A percentile compares a stretch with the other conserved stretches of the same genome.
Conservation (phyloP, 2,329 filamentous ascomycete genomes). For the Phoma herbarum region DNA sequence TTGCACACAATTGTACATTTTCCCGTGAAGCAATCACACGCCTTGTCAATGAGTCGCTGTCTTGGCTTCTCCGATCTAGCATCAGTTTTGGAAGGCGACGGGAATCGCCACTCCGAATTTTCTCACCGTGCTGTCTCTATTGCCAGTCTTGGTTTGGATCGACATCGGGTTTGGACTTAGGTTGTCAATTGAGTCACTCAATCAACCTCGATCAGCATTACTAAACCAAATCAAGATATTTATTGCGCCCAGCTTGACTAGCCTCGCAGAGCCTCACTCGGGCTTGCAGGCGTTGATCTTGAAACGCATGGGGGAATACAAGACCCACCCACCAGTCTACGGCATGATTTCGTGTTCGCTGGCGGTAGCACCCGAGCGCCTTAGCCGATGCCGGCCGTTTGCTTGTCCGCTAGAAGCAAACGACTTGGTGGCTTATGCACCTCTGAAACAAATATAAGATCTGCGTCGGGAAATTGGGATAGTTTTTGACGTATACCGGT, state of each 20-base stretch:
- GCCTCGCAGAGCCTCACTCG: conserved; percentile 7
- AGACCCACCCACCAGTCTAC: conserved; percentile 5
- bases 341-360: conserved; percentile 7
- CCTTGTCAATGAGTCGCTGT: not conserved
- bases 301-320: conserved; percentile 13
- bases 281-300: not conserved
- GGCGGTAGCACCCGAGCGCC: conserved; percentile 14
- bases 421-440: conserved; percentile 12
- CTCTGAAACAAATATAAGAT: conserved; percentile 8
- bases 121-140: not conserved
- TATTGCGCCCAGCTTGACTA: not conserved
- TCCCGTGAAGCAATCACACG: not conserved
- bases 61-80: not conserved
- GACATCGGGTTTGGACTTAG: not conserved
- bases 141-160: not conserved
- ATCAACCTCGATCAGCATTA: conserved; percentile 6
- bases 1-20: not conserved
- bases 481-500: conserved; percentile 1
- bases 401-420: conserved; percentile 12
- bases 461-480: conserved; percentile 12
- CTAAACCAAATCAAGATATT: not conserved
- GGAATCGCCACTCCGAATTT: not conserved
- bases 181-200: not conserved
- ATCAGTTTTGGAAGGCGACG: not conserved
- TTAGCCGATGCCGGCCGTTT: conserved; percentile 1